These are phyloP conservation scores for Ramalina intermedia DNA, from an alignment of 495 filamentous ascomycete species.

Conservation along the genomic window DNA sequence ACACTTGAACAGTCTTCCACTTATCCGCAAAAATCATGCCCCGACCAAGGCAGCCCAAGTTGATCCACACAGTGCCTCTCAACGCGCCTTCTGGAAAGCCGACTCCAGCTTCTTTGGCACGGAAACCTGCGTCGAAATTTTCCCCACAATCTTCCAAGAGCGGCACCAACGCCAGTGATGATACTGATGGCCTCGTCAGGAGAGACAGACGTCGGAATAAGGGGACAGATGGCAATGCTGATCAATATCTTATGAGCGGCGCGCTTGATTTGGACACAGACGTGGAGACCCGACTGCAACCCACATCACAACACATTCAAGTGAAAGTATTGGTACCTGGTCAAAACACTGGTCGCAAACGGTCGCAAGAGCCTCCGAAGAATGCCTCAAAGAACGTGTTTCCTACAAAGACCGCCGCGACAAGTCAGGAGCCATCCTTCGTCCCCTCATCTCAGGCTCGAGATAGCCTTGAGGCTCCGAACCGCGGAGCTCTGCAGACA, in stretches of 20 bases:
- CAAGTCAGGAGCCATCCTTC: no score
- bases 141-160: slow-evolving; percentile 10
- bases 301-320: slow-evolving; percentile 1
- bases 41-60: slow-evolving; percentile 16
- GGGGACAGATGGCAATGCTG: background rate
- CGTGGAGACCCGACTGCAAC: slow-evolving; percentile 1
- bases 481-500: background rate
- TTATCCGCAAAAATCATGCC: slow-evolving; percentile 5
- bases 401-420: no score
- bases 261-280: slow-evolving; percentile 10
- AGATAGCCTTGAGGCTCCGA: background rate
- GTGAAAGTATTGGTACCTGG: background rate
- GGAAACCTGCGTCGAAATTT: slow-evolving; percentile 1
- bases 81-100: background rate
- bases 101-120: background rate
- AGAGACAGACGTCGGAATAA: background rate
- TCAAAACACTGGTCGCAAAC: no score
- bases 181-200: slow-evolving; percentile 16
- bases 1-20: no score
- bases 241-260: slow-evolving; percentile 13
- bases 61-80: slow-evolving; percentile 12
- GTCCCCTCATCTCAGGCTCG: no score
- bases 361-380: no score
- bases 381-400: no score
- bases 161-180: slow-evolving; percentile 10